Percentiles rank a stretch among this genome's conserved stretches.
phyloP scores from a whole-genome alignment of 805 yeast species.

The Ogataea trehalophila region DNA sequence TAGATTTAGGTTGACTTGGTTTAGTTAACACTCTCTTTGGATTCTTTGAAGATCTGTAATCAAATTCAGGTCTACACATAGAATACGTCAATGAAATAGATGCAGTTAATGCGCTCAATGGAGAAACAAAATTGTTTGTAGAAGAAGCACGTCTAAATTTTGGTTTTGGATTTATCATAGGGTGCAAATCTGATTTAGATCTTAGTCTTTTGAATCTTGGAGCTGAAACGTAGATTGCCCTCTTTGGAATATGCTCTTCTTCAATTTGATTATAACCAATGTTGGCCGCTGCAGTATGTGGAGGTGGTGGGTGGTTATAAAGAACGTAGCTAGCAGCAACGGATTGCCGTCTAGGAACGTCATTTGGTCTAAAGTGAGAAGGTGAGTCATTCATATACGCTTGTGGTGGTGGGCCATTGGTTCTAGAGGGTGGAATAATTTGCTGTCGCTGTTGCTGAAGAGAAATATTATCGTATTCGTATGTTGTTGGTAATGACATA shows the following conservation, averaged over 20 bases:
- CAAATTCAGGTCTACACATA: constrained; percentile 79
- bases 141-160: constrained; percentile 67
- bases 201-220: constrained; percentile 46
- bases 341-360: constrained; percentile 26
- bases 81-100: constrained; percentile 75
- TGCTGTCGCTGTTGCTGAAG: constrained; percentile 14
- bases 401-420: constrained; percentile 27
- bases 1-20: constrained; percentile 76
- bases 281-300: constrained; percentile 12
- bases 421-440: constrained; percentile 31
- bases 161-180: constrained; percentile 56
- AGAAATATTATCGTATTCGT: constrained; percentile 15
- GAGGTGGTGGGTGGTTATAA: constrained; percentile 9
- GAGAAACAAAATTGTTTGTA: constrained; percentile 63
- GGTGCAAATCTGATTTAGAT: constrained; percentile 50
- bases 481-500: constrained; percentile 25
- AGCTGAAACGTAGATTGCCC: constrained; percentile 22
- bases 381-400: constrained; percentile 7
- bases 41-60: constrained; percentile 77
- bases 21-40: constrained; percentile 92
- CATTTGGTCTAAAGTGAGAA: constrained; percentile 10
- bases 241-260: constrained; percentile 1
- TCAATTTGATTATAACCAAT: constrained; percentile 3
- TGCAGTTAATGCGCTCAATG: constrained; percentile 73
- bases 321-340: constrained; percentile 23